These are phyloP conservation scores for Phytophthora aleatoria DNA, from an alignment of 352 stramenopile genomes.

Conservation along the genomic window DNA sequence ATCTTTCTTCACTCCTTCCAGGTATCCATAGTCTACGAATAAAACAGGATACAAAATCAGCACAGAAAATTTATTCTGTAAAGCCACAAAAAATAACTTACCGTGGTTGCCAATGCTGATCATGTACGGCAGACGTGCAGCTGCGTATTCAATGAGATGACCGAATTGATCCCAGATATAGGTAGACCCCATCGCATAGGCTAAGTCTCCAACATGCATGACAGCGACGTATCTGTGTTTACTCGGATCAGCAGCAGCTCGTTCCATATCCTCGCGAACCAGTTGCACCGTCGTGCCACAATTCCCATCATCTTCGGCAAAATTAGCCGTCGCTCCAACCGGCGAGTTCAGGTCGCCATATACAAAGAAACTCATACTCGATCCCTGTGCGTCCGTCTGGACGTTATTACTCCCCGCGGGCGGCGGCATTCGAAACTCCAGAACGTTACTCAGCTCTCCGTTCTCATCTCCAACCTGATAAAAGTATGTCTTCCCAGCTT, in stretches of 20 bases:
- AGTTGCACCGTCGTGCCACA: conserved; percentile 47
- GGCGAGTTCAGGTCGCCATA: conserved; percentile 72
- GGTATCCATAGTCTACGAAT: conserved; percentile 47
- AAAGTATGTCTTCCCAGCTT: conserved; percentile 39
- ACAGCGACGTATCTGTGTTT: conserved; percentile 65
- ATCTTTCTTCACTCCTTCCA: conserved; percentile 40
- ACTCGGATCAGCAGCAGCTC: conserved; percentile 25
- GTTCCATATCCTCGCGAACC: conserved; percentile 41
- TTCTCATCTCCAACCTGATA: conserved; percentile 42
- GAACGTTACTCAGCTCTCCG: conserved; percentile 33
- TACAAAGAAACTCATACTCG: conserved; percentile 70
- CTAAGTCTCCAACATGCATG: conserved; percentile 84
- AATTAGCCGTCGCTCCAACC: conserved; percentile 23
- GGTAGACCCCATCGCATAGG: conserved; percentile 71
- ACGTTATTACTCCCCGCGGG: conserved; percentile 25
- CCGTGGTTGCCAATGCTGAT: conserved; percentile 64
- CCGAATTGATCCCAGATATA: conserved; percentile 89
- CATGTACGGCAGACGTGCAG: conserved; percentile 81
- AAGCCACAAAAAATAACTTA: conserved; percentile 5
- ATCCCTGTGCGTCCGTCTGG: conserved; percentile 18
- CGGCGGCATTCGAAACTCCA: conserved; percentile 39
- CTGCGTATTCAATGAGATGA: conserved; percentile 77
- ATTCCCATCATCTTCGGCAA: conserved; percentile 36
- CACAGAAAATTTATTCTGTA: no score
- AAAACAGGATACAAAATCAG: not conserved